phyloP scores from a whole-genome alignment of 257 asterid genomes.

The Verbena officinalis region DNA sequence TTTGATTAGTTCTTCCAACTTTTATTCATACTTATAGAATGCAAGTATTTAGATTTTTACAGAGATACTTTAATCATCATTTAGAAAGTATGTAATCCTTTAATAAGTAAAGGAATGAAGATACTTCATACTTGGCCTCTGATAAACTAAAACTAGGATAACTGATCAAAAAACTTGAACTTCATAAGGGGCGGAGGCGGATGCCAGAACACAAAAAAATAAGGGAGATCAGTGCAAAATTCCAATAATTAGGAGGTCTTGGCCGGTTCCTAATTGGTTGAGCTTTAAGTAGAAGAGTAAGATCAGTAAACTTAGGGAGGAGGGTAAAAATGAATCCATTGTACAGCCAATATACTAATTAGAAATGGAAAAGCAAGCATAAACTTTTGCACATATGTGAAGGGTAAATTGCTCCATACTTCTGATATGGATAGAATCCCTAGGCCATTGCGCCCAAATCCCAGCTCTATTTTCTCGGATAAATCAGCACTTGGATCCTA shows the following conservation, averaged over 20 bases:
- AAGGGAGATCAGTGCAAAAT: not conserved
- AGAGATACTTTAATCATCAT: no score
- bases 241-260: not conserved
- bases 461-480: conserved; percentile 70
- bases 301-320: no score
- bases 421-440: conserved; percentile 77
- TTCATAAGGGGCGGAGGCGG: not conserved
- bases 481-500: conserved; percentile 69
- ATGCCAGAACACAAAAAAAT: not conserved
- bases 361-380: not conserved
- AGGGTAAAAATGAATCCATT: not conserved
- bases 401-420: conserved; percentile 45
- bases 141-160: no score
- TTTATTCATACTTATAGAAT: no score
- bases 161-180: not conserved
- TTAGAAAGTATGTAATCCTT: no score
- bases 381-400: not conserved
- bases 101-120: no score
- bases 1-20: not conserved
- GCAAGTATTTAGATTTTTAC: no score
- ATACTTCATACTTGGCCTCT: no score
- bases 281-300: no score
- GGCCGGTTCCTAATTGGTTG: not conserved
- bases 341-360: not conserved
- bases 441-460: conserved; percentile 84